These are phyloP conservation scores for Russula dissimulans DNA, from an alignment of 768 basidiomycete species.

Conservation along the genomic window DNA sequence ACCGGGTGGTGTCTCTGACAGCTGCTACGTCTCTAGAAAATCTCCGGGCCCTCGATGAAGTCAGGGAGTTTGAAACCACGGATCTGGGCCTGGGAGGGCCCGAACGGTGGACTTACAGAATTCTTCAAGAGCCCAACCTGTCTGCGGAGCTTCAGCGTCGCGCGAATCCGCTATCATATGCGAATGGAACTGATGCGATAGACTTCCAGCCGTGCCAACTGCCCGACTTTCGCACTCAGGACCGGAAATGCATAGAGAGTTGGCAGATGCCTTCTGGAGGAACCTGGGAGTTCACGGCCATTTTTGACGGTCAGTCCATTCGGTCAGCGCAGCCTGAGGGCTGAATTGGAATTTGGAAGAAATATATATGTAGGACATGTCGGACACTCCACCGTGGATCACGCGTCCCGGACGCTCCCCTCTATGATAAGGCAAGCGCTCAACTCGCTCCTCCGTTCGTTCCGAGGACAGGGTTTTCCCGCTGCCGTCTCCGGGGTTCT, in stretches of 20 bases:
- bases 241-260: slow-evolving; percentile 33
- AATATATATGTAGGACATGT: slow-evolving; percentile 32
- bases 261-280: slow-evolving; percentile 33
- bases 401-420: slow-evolving; percentile 34
- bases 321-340: background rate
- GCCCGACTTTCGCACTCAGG: slow-evolving; percentile 32
- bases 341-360: background rate
- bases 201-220: slow-evolving; percentile 36
- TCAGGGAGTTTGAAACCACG: slow-evolving; percentile 42
- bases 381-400: slow-evolving; percentile 40
- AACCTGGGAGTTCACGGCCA: slow-evolving; percentile 36
- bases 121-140: slow-evolving; percentile 34
- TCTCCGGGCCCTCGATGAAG: slow-evolving; percentile 42
- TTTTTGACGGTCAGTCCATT: slow-evolving; percentile 36
- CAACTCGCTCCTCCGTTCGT: slow-evolving; percentile 27
- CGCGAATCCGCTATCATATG: slow-evolving; percentile 31
- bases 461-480: slow-evolving; percentile 22
- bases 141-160: slow-evolving; percentile 32
- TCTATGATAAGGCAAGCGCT: slow-evolving; percentile 33
- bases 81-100: slow-evolving; percentile 45
- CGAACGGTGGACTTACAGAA: slow-evolving; percentile 46
- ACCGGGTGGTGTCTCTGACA: slow-evolving; percentile 34
- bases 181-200: slow-evolving; percentile 30
- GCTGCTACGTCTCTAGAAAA: slow-evolving; percentile 40
- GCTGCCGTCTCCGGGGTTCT: slow-evolving; percentile 33